Conservation (phyloP, 805 yeast genomes). For the Wickerhamiella galacta region DNA sequence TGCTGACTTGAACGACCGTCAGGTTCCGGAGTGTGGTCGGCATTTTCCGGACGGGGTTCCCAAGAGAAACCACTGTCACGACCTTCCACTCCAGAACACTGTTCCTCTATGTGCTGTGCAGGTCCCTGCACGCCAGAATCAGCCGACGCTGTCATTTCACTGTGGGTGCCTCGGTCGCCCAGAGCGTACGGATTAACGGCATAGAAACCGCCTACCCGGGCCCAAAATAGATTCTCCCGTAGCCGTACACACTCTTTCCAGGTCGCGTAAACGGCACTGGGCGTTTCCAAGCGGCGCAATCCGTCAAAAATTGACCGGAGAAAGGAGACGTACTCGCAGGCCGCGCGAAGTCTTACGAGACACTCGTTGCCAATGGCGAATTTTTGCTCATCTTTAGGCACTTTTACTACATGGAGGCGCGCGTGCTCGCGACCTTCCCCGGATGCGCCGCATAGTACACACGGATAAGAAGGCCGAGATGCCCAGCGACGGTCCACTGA, state of each 20-base stretch:
- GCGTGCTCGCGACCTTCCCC: constrained; percentile 59
- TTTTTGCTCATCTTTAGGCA: constrained; percentile 13
- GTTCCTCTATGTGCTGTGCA: too few relatives aligned
- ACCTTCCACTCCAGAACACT: too few relatives aligned
- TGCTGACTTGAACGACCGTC: too few relatives aligned
- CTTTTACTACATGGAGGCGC: constrained; percentile 51
- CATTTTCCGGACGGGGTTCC: too few relatives aligned
- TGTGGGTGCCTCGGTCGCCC: too few relatives aligned
- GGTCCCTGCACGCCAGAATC: too few relatives aligned
- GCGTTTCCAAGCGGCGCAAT: constrained; percentile 41
- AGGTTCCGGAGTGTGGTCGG: too few relatives aligned
- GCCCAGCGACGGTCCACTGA: constrained; percentile 60
- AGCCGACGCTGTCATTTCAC: too few relatives aligned
- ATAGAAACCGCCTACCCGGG: constrained; percentile 45
- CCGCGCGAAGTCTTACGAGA: constrained; percentile 57
- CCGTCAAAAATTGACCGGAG: constrained; percentile 45
- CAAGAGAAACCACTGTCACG: too few relatives aligned
- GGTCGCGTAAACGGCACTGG: constrained; percentile 26
- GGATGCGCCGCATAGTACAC: constrained; percentile 72
- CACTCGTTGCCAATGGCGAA: constrained; percentile 65
- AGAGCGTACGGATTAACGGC: too few relatives aligned
- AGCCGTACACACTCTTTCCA: constrained; percentile 53
- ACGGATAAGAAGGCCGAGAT: constrained; percentile 37
- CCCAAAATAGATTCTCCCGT: constrained; percentile 65
- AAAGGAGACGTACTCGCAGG: constrained; percentile 70